Evolutionary conservation across 805 yeast genomes (phyloP), one percentile per base, ranked within the genome.

Genomic region (Maudiozyma pseudohumilis): DNA sequence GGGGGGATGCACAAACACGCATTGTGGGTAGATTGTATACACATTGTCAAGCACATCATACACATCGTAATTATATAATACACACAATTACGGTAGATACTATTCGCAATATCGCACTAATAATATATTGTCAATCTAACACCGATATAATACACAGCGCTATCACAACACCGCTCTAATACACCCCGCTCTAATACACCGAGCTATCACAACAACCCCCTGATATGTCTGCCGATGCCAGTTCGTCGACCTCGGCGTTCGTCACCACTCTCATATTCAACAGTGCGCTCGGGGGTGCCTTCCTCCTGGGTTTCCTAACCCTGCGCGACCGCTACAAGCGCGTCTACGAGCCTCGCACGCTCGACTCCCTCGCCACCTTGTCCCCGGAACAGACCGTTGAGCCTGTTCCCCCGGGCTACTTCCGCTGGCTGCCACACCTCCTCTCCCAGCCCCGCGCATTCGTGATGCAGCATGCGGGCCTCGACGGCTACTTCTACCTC

Each of bases 341-440:
- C 36, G 80, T 86, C 24, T 89, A 92, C 57, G 80, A 86, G 45
- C 95, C 96, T 16, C 78, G 89, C 50, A 65, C 84, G 1, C 61
- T 75, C 21, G 41, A 41, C 64, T 61, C 58, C 19, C 42, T 65
- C 8, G 39, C 47, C 19, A 55, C 63, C 0, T 37, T 54, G 3
- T 49, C 49, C 5, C 73, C 65, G 26, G 70, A 69, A 9, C 69
- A 73, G 46, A 61, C 72, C 38, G 87, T 94, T 0, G 76, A 71
- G 4, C 77, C 81, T 3, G 67, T 83, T 15, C 77, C 84, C 4
- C 52, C 58, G 15, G 89, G 87, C 17, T 74, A 75, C 2, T 56
- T 74, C 40, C 56, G 68, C 7, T 83, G 92, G 92, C 46, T 77
- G 6, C 51, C 67, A 2, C 64, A 59, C 39, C 40, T 81, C 17